A percentile compares a stretch with the other conserved stretches of the same genome.
Evolutionary conservation across 331 rosid genomes (phyloP).

Genomic region (Pyrus hybrid): DNA sequence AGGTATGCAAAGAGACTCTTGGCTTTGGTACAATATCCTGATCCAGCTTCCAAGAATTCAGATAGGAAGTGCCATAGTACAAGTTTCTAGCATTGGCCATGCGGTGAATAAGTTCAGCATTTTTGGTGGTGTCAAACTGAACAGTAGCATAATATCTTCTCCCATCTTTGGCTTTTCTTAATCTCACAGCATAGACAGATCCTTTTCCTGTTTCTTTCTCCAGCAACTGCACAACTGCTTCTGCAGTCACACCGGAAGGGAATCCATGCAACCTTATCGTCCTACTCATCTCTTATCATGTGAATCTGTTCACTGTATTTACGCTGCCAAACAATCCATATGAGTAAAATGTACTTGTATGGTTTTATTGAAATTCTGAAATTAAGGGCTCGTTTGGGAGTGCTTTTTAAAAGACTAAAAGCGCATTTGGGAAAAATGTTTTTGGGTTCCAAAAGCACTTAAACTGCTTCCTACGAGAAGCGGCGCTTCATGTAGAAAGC

Average conservation of each 20-base stretch:
- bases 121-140: conserved; percentile 38
- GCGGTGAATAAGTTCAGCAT: conserved; percentile 30
- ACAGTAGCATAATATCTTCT: conserved; percentile 50
- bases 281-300: conserved; percentile 27
- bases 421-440: no score
- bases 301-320: not conserved
- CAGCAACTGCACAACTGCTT: conserved; percentile 27
- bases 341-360: no score
- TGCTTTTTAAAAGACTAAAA: no score
- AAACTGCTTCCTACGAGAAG: no score
- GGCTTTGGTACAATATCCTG: conserved; percentile 44
- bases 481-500: no score
- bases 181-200: conserved; percentile 47
- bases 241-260: conserved; percentile 25
- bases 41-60: conserved; percentile 26
- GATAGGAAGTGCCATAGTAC: conserved; percentile 22
- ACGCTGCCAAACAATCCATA: no score
- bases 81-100: conserved; percentile 19
- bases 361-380: no score
- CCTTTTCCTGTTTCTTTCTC: conserved; percentile 53
- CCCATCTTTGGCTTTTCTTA: conserved; percentile 31
- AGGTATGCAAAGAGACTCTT: conserved; percentile 25
- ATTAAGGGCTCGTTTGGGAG: no score
- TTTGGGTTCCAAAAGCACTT: no score
- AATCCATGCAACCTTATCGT: conserved; percentile 46